Evolutionary conservation across 2,329 filamentous ascomycete species (phyloP).

Genomic region (Colletotrichum sp.): DNA sequence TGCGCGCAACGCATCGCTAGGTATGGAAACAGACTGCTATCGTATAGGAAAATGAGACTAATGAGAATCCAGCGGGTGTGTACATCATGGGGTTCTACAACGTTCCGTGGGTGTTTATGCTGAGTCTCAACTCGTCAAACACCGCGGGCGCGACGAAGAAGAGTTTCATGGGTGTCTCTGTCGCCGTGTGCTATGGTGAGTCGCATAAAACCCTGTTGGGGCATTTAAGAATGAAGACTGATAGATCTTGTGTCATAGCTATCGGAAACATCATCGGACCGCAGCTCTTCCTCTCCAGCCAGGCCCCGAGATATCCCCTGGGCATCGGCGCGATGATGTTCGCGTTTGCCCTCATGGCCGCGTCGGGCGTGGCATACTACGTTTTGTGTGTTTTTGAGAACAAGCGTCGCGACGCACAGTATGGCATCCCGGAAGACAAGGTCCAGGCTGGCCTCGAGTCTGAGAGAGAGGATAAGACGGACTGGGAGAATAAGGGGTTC

Average conservation of each 20-base stretch:
- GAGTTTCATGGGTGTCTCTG: constrained; percentile 30
- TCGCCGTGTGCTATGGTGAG: constrained; percentile 30
- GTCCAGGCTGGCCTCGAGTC: constrained; percentile 14
- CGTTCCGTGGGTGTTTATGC: constrained; percentile 29
- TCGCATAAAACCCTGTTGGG: not conserved
- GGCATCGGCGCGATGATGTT: constrained; percentile 31
- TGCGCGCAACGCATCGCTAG: constrained; percentile 27
- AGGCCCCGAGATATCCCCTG: constrained; percentile 30
- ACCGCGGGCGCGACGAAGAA: constrained; percentile 34
- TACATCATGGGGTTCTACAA: constrained; percentile 40
- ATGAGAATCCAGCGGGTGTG: constrained; percentile 15
- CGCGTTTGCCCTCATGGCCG: constrained; percentile 29
- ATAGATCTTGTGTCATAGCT: constrained; percentile 7
- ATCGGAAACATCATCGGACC: constrained; percentile 35
- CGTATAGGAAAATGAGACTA: not conserved
- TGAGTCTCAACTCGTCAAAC: constrained; percentile 34
- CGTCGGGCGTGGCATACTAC: constrained; percentile 24
- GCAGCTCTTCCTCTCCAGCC: constrained; percentile 29
- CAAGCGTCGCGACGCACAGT: constrained; percentile 21
- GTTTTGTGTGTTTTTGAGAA: constrained; percentile 27
- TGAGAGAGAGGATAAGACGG: constrained; percentile 16
- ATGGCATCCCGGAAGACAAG: constrained; percentile 3
- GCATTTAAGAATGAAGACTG: not conserved
- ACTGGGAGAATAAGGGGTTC: constrained; percentile 18
- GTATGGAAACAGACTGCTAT: not conserved